A percentile compares a stretch with the other conserved stretches of the same genome.
Evolutionary conservation across 2,329 filamentous ascomycete species (phyloP).

Genomic region (Calonectria hawksworthii): DNA sequence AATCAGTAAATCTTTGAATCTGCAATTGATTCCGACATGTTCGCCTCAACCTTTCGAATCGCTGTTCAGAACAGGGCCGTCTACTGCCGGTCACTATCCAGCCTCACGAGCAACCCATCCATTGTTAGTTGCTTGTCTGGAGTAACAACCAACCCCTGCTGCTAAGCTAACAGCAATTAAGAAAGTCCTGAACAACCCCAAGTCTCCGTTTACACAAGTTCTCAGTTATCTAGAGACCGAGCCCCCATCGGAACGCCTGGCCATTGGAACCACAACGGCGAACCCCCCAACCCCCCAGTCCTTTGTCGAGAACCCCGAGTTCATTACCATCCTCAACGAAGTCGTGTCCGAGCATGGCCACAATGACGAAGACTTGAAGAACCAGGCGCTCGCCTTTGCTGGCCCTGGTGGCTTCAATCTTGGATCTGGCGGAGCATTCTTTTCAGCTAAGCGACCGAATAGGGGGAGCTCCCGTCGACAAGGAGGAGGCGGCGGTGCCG

Average conservation of each 20-base stretch:
- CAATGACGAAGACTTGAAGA: constrained; percentile 67
- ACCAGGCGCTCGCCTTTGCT: constrained; percentile 72
- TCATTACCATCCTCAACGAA: constrained; percentile 70
- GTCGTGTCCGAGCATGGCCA: constrained; percentile 69
- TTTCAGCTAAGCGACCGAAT: constrained; percentile 57
- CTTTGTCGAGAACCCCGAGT: constrained; percentile 71
- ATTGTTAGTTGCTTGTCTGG: constrained; percentile 61
- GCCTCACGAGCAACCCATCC: constrained; percentile 64
- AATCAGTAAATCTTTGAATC: constrained; percentile 15
- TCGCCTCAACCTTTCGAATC: constrained; percentile 43
- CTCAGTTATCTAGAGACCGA: constrained; percentile 72
- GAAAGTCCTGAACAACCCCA: constrained; percentile 70
- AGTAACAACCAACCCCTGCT: neutral
- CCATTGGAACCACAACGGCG: constrained; percentile 71
- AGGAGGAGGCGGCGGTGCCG: constrained; percentile 56
- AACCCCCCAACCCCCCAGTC: constrained; percentile 73
- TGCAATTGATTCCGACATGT: constrained; percentile 40
- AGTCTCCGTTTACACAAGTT: constrained; percentile 62
- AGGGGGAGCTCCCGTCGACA: constrained; percentile 51
- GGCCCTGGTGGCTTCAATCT: constrained; percentile 68
- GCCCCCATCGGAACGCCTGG: constrained; percentile 66
- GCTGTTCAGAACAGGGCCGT: constrained; percentile 35
- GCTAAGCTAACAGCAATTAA: constrained; percentile 48
- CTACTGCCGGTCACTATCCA: constrained; percentile 57
- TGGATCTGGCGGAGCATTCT: constrained; percentile 66